Conservation (phyloP, 2,329 filamentous ascomycete genomes). For the Zelopaecilomyces penicillatus region DNA sequence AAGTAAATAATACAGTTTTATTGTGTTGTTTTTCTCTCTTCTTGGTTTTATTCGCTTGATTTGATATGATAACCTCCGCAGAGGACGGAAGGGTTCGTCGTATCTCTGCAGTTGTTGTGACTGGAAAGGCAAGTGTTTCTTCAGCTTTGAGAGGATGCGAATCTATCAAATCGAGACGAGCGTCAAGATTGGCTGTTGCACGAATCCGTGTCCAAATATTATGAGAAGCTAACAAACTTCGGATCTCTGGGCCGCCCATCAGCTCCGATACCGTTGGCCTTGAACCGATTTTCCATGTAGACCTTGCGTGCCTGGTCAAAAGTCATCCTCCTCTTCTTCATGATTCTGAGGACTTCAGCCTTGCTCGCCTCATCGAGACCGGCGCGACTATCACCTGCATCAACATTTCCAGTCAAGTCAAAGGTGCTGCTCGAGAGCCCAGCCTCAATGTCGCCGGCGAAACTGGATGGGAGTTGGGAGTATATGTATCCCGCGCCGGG, state of each 20-base stretch:
- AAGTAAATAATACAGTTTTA: too few species aligned
- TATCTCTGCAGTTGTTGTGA: too few species aligned
- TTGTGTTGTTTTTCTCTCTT: too few species aligned
- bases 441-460: constrained; percentile 77
- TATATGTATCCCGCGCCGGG: constrained; percentile 59
- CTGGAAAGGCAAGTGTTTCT: too few species aligned
- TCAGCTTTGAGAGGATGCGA: neutral
- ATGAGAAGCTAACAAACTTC: constrained; percentile 84
- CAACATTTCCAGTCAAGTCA: constrained; percentile 72
- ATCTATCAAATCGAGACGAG: neutral
- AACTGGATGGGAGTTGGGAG: constrained; percentile 65
- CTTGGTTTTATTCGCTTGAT: too few species aligned
- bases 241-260: constrained; percentile 86
- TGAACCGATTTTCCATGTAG: constrained; percentile 79
- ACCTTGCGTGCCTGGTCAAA: constrained; percentile 88
- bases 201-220: constrained; percentile 5
- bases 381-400: constrained; percentile 65
- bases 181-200: neutral
- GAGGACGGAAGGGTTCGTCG: too few species aligned
- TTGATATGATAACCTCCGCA: too few species aligned
- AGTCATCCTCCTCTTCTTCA: constrained; percentile 72
- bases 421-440: constrained; percentile 79
- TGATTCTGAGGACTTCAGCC: constrained; percentile 75
- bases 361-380: constrained; percentile 79
- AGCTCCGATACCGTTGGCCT: constrained; percentile 76